A percentile compares a stretch with the other conserved stretches of the same genome.
Conservation (phyloP, 805 yeast genomes). For the Saccharomyces cerevisiae region DNA sequence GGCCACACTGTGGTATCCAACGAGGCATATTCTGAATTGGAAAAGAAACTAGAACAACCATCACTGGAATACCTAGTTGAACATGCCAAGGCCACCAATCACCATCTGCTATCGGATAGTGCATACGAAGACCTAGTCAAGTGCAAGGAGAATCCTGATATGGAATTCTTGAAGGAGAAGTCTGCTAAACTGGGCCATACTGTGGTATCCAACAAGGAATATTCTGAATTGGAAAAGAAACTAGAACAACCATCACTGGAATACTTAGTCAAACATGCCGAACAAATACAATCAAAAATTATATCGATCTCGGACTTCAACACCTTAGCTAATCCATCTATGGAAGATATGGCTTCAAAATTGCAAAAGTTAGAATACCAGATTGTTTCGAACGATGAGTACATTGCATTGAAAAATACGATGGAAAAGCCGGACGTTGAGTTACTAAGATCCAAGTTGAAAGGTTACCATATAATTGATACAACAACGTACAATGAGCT, state of each 20-base stretch:
- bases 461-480: constrained; percentile 3
- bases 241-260: constrained; percentile 6
- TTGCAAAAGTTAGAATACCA: not conserved
- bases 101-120: no score
- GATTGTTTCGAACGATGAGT: constrained; percentile 1
- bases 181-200: constrained; percentile 20
- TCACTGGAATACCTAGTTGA: not conserved
- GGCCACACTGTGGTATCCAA: constrained; percentile 14
- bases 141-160: not conserved
- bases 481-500: not conserved
- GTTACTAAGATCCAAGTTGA: constrained; percentile 8
- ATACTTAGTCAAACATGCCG: constrained; percentile 6
- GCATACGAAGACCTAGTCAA: no score
- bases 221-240: not conserved
- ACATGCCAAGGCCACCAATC: not conserved
- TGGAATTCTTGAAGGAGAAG: constrained; percentile 20
- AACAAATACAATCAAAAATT: not conserved
- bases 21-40: not conserved
- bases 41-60: not conserved
- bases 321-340: not conserved
- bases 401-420: not conserved
- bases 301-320: not conserved
- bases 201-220: constrained; percentile 13
- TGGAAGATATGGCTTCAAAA: not conserved
- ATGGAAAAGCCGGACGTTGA: constrained; percentile 10